These are phyloP conservation scores for Globisporangium emineosum DNA, from an alignment of 352 stramenopile species.

Conservation along the genomic window DNA sequence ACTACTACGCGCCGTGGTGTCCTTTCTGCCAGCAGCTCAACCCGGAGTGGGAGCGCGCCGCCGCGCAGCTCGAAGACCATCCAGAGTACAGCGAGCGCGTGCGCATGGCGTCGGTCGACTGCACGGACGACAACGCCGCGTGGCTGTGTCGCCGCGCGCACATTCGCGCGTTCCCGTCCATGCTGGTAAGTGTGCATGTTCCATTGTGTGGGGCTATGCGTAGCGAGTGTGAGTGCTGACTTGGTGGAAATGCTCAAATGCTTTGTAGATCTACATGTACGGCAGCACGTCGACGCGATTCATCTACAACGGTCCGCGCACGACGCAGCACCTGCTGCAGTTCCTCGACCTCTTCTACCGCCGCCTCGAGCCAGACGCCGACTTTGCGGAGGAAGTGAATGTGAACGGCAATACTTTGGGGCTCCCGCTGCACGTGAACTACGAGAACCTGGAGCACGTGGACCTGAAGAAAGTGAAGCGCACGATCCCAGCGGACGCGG, in stretches of 20 bases:
- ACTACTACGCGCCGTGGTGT: slow-evolving; percentile 85
- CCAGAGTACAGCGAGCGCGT: slow-evolving; percentile 80
- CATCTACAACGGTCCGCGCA: slow-evolving; percentile 82
- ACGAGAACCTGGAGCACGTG: slow-evolving; percentile 47
- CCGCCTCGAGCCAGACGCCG: slow-evolving; percentile 68
- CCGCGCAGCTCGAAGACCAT: slow-evolving; percentile 65
- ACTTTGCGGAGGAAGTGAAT: slow-evolving; percentile 81
- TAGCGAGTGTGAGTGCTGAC: not conserved
- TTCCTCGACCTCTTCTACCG: slow-evolving; percentile 85
- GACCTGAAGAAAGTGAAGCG: slow-evolving; percentile 49
- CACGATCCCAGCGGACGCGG: slow-evolving; percentile 24
- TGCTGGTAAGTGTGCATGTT: slow-evolving; percentile 32
- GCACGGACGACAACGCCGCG: slow-evolving; percentile 56
- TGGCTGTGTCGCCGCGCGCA: slow-evolving; percentile 67
- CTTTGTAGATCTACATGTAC: slow-evolving; percentile 77
- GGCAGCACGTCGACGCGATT: slow-evolving; percentile 70
- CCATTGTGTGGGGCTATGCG: not conserved
- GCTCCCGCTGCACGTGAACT: slow-evolving; percentile 55
- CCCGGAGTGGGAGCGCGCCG: slow-evolving; percentile 73
- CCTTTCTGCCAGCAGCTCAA: slow-evolving; percentile 71
- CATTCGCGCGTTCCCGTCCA: slow-evolving; percentile 79
- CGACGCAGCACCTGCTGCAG: slow-evolving; percentile 66
- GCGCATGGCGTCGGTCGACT: slow-evolving; percentile 78
- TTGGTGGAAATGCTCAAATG: not conserved
- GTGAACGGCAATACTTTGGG: slow-evolving; percentile 41